These are phyloP conservation scores for Polychaeton citri DNA, from an alignment of 2,329 filamentous ascomycete species.

Conservation along the genomic window DNA sequence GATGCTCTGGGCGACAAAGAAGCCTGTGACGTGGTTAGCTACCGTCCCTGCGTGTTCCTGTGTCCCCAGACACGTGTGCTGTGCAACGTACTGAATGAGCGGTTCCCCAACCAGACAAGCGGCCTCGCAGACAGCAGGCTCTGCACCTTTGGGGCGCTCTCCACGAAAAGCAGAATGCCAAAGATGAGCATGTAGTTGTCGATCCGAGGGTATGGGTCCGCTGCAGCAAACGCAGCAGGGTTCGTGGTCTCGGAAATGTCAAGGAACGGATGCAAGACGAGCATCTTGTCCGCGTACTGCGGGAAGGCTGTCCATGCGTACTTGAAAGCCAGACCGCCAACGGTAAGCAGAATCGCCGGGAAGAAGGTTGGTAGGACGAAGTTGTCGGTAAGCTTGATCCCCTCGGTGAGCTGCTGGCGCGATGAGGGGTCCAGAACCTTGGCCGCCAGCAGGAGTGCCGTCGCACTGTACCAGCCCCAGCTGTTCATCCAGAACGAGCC, in stretches of 20 bases:
- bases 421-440: slow-evolving; percentile 9
- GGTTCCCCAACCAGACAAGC: slow-evolving; percentile 12
- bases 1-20: slow-evolving; percentile 16
- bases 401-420: slow-evolving; percentile 8
- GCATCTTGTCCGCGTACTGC: slow-evolving; percentile 12
- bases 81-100: slow-evolving; percentile 15
- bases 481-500: slow-evolving; percentile 18
- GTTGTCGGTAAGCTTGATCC: slow-evolving; percentile 9
- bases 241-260: slow-evolving; percentile 11
- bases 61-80: background rate
- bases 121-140: slow-evolving; percentile 12
- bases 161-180: slow-evolving; percentile 11
- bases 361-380: slow-evolving; percentile 10
- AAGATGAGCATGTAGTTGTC: slow-evolving; percentile 18
- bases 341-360: slow-evolving; percentile 5
- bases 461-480: slow-evolving; percentile 19
- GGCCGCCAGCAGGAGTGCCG: slow-evolving; percentile 15
- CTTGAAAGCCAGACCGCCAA: slow-evolving; percentile 13
- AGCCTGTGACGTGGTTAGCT: slow-evolving; percentile 8
- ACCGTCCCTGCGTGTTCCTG: background rate
- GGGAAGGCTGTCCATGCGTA: slow-evolving; percentile 14
- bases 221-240: slow-evolving; percentile 5
- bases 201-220: slow-evolving; percentile 14
- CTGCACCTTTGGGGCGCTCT: slow-evolving; percentile 8
- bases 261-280: slow-evolving; percentile 15